A percentile compares a stretch with the other conserved stretches of the same genome.
phyloP scores from a whole-genome alignment of 2,329 filamentous ascomycete species.

The Colletotrichum echinochloae region DNA sequence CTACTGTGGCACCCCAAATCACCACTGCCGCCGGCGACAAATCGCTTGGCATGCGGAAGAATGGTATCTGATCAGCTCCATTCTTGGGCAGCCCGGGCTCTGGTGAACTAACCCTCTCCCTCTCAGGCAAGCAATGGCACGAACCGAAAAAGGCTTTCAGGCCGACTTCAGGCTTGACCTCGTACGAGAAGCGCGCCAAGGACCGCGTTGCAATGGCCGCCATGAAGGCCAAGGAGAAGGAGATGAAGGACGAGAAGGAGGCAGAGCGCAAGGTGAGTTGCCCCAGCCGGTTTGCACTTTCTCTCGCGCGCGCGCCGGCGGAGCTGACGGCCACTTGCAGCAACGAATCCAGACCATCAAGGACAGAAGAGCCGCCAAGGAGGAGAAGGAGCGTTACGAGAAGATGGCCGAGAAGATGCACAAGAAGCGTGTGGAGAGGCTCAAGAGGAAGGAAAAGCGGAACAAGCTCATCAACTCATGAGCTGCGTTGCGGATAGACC shows the following conservation, averaged over 20 bases:
- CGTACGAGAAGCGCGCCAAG: slow-evolving; percentile 81
- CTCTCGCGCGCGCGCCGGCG: background rate
- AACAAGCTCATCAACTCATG: slow-evolving; percentile 84
- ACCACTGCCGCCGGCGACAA: slow-evolving; percentile 53
- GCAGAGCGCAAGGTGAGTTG: slow-evolving; percentile 80
- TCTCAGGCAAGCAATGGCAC: slow-evolving; percentile 94
- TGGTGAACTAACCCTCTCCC: slow-evolving; percentile 32
- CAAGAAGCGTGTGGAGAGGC: slow-evolving; percentile 89
- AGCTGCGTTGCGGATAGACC: slow-evolving; percentile 43
- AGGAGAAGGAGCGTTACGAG: slow-evolving; percentile 91
- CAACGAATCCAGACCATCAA: slow-evolving; percentile 82
- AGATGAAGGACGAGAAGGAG: slow-evolving; percentile 96
- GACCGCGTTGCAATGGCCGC: slow-evolving; percentile 76
- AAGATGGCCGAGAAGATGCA: slow-evolving; percentile 99
- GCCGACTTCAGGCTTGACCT: slow-evolving; percentile 79
- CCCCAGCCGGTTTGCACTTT: background rate
- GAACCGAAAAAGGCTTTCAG: slow-evolving; percentile 85
- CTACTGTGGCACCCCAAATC: slow-evolving; percentile 48
- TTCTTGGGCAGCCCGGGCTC: slow-evolving; percentile 4
- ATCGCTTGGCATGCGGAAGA: slow-evolving; percentile 79
- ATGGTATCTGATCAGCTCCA: slow-evolving; percentile 68
- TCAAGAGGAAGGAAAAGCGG: slow-evolving; percentile 96
- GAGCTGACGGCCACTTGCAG: slow-evolving; percentile 56
- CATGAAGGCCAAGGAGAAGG: slow-evolving; percentile 93
- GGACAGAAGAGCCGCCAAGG: slow-evolving; percentile 88